phyloP scores from a whole-genome alignment of 495 filamentous ascomycete genomes.

The Aspergillus sclerotioniger region DNA sequence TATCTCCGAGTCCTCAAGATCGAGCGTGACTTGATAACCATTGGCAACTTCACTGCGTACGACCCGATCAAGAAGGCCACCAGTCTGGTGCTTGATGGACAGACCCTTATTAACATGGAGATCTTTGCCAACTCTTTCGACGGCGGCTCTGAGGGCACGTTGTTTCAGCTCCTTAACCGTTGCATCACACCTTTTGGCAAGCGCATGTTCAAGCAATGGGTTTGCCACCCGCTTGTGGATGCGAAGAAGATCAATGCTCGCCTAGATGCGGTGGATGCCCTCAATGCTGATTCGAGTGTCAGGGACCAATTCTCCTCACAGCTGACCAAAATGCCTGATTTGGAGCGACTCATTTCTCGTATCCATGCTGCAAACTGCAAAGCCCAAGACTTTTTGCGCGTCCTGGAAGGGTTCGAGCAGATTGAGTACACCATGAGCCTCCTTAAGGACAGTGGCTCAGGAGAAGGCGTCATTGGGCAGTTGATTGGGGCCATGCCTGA shows the following conservation, averaged over 20 bases:
- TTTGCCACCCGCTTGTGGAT: slow-evolving; percentile 92
- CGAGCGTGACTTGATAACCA: slow-evolving; percentile 80
- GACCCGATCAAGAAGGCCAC: slow-evolving; percentile 92
- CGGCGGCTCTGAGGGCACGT: slow-evolving; percentile 76
- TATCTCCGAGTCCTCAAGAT: slow-evolving; percentile 88
- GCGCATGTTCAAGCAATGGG: slow-evolving; percentile 94
- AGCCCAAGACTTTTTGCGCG: slow-evolving; percentile 87
- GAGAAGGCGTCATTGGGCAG: slow-evolving; percentile 79
- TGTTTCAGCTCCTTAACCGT: slow-evolving; percentile 87
- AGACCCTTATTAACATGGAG: slow-evolving; percentile 96
- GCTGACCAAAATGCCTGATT: slow-evolving; percentile 85
- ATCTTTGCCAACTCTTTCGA: slow-evolving; percentile 94
- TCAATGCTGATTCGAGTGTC: slow-evolving; percentile 76
- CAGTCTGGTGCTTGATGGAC: slow-evolving; percentile 90
- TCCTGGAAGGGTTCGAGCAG: slow-evolving; percentile 95
- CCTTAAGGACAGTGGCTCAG: slow-evolving; percentile 63
- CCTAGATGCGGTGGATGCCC: slow-evolving; percentile 90
- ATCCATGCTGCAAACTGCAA: slow-evolving; percentile 89
- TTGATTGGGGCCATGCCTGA: slow-evolving; percentile 84
- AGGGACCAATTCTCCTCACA: slow-evolving; percentile 82
- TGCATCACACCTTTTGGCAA: slow-evolving; percentile 98
- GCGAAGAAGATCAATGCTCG: slow-evolving; percentile 84
- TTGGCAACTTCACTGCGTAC: slow-evolving; percentile 90
- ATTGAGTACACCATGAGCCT: slow-evolving; percentile 88
- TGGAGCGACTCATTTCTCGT: slow-evolving; percentile 91